Base-by-base conservation (phyloP, 2,329 filamentous ascomycete species). In the Nothomitra cinnamomea region DNA sequence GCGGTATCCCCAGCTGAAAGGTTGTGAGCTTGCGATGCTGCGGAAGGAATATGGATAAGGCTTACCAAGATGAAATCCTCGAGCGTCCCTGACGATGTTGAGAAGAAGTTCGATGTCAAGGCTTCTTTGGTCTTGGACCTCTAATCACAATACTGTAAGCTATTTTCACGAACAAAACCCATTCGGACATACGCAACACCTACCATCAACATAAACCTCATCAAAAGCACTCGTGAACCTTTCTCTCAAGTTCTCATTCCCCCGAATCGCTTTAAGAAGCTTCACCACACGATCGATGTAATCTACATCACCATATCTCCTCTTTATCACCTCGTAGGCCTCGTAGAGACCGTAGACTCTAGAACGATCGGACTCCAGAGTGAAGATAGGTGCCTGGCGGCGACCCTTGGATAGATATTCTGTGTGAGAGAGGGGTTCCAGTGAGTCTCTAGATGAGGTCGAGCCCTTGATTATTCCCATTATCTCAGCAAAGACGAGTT, bases 391-490 rank as follows among this genome's bases (percentile, higher is more conserved):
- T 8, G 60, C 59, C 19, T 57, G 32, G 13, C 60, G 58, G 19
- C 50, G 54, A 21, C 58, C 59, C 47, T 45, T 58, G 4, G 41
- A 32, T 5, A 61, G 41, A 40, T 64, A 65, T n/a, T 61, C 59
- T 1, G 56, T 49, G 12, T 56, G 56, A 1, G 42, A 28, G 1
- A 65, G 52, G 1, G 61, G 50, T 22, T 24, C 32, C n/a, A 65
- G 51, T 10, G 53, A 53, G 28, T 57, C 55, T 2, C 55, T 55
- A 2, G 51, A 58, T 1, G 53, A 55, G 17, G 51, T 52, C 1
- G 60, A 63, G 10, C 62, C 63, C 48, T 64, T 63, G 7, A 65
- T 61, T 1, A 64, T 58, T 21, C 61, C 61, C 58, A 65, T 63
- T 4, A 65, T 65, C 22, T 65, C 63, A 1, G 61, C 57, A 48